phyloP scores from a whole-genome alignment of 164 flowering plant genomes.

The Umbilicus rupestris region DNA sequence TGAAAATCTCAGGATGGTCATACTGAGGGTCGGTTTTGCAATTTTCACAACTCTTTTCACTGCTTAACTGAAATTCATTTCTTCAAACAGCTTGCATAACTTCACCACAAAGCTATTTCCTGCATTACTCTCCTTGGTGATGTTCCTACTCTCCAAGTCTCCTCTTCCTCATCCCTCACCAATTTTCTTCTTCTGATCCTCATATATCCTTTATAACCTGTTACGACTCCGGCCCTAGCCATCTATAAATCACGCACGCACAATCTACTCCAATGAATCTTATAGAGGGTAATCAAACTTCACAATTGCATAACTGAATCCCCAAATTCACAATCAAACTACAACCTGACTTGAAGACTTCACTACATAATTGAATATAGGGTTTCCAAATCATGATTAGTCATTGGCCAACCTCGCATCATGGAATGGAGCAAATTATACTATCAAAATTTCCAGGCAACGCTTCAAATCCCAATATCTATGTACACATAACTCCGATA shows the following conservation, averaged over 20 bases:
- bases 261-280: neutral
- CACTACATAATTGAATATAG: neutral
- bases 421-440: neutral
- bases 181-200: neutral
- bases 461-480: neutral
- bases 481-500: neutral
- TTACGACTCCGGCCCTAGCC: neutral
- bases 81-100: neutral
- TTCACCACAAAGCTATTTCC: neutral
- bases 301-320: neutral
- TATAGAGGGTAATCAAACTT: neutral
- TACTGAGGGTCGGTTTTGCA: constrained; percentile 39
- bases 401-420: neutral
- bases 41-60: constrained; percentile 29
- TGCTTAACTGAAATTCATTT: constrained; percentile 14
- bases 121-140: neutral
- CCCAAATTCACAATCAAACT: neutral
- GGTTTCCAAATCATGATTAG: neutral
- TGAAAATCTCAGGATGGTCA: constrained; percentile 39
- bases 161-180: too few relatives aligned
- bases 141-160: too few relatives aligned
- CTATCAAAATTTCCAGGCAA: neutral
- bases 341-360: neutral
- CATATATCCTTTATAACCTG: neutral
- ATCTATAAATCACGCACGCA: neutral